These are phyloP conservation scores for Metarhizium robertsii DNA, from an alignment of 2,329 filamentous ascomycete species.

Conservation along the genomic window DNA sequence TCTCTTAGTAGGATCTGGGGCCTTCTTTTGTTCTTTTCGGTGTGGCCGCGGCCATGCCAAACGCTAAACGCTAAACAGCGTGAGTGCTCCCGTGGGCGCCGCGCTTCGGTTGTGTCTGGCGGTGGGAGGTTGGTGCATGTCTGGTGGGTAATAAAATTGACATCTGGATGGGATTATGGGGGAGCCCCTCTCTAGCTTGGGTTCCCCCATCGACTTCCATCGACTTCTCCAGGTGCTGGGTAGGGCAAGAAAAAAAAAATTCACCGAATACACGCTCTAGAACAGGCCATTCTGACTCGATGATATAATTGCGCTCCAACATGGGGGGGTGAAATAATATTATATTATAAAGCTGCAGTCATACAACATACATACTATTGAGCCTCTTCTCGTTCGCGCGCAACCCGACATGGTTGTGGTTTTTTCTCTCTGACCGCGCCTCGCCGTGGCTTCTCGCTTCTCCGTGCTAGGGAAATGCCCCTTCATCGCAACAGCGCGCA, in stretches of 20 bases:
- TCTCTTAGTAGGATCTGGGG: neutral
- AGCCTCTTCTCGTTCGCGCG: neutral
- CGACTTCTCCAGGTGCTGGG: constrained; percentile 1
- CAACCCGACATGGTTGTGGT: neutral
- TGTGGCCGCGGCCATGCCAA: neutral
- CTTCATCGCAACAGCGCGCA: neutral
- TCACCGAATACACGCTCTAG: neutral
- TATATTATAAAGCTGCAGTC: too few species aligned
- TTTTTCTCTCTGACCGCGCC: neutral
- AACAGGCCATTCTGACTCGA: neutral
- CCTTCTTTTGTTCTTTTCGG: neutral
- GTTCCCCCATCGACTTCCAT: neutral
- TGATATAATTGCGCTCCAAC: neutral
- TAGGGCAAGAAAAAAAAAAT: neutral
- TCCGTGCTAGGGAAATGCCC: neutral
- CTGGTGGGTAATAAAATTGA: neutral
- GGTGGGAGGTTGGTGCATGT: too few species aligned
- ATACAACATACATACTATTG: too few species aligned
- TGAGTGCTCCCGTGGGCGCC: too few species aligned
- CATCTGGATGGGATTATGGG: neutral
- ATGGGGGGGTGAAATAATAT: neutral
- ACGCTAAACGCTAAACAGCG: too few species aligned
- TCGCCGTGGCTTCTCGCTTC: neutral
- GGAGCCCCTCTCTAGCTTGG: neutral
- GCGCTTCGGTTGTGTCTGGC: too few species aligned